These are phyloP conservation scores for Zygoascus flipseniorum DNA, from an alignment of 805 yeast genomes.

Conservation along the genomic window DNA sequence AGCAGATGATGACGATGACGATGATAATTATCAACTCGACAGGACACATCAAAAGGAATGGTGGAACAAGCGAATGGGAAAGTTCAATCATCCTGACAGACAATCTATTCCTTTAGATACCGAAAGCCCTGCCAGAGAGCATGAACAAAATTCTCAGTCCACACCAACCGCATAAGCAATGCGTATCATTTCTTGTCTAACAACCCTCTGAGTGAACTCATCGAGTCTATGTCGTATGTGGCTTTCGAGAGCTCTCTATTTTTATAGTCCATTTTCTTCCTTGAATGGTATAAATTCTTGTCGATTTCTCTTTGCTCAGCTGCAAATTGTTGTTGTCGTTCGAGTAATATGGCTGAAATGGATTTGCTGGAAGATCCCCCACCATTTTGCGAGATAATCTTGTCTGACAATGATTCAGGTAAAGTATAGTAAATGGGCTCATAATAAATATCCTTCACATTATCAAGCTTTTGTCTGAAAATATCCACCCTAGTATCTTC, in stretches of 20 bases:
- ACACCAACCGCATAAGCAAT: no score
- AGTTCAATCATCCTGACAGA: constrained; percentile 3
- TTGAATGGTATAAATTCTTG: not conserved
- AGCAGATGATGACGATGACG: constrained; percentile 16
- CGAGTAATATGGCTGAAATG: not conserved
- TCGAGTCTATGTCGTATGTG: constrained; percentile 3
- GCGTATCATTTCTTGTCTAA: not conserved
- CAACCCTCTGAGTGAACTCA: not conserved
- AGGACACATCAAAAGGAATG: constrained; percentile 11
- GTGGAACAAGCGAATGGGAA: constrained; percentile 17
- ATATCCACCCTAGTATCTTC: constrained; percentile 10
- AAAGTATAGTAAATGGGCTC: constrained; percentile 6
- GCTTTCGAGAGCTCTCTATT: constrained; percentile 2
- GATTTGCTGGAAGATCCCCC: not conserved
- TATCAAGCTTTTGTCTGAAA: not conserved
- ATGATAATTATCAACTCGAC: constrained; percentile 14
- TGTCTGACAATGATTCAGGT: not conserved
- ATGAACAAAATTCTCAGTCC: no score
- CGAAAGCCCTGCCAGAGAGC: no score
- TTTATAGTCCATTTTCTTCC: not conserved
- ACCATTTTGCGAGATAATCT: not conserved
- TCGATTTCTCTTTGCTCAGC: not conserved
- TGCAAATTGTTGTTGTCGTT: not conserved
- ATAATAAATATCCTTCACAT: not conserved
- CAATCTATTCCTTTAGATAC: not conserved